Evolutionary conservation across 176 grass and related monocot species (phyloP).

Genomic region (Chloris gayana): DNA sequence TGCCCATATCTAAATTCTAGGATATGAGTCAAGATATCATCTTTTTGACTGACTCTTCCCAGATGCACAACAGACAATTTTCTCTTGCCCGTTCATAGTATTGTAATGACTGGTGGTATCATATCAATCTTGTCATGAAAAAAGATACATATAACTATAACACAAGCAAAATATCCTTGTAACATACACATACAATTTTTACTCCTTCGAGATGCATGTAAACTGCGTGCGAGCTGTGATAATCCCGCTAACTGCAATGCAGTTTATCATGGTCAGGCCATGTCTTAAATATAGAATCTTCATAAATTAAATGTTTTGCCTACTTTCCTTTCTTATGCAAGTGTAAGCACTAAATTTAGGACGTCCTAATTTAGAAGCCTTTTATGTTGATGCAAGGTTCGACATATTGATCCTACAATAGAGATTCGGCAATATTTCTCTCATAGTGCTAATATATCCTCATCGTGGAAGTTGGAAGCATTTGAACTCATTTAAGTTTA

Average conservation of each 20-base stretch:
- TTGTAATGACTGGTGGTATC: neutral
- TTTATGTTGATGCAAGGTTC: neutral
- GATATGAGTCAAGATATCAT: neutral
- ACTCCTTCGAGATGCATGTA: slow-evolving; percentile 9
- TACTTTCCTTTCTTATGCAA: slow-evolving; percentile 25
- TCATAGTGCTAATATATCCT: slow-evolving; percentile 17
- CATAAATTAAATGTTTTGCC: neutral
- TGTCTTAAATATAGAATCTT: neutral
- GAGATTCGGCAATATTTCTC: slow-evolving; percentile 10
- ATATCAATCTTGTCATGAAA: slow-evolving; percentile 4
- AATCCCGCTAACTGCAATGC: neutral
- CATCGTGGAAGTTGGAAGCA: slow-evolving; percentile 17
- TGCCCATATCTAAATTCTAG: neutral
- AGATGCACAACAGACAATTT: neutral
- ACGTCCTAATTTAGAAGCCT: neutral
- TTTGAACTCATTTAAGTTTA: slow-evolving; percentile 40
- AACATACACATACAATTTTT: neutral
- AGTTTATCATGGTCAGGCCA: neutral
- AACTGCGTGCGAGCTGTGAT: neutral
- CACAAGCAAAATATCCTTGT: neutral
- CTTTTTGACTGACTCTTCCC: neutral
- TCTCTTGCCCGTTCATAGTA: slow-evolving; percentile 1
- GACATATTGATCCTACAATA: neutral
- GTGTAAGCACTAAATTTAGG: neutral
- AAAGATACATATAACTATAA: neutral